Percentiles rank a stretch among this genome's conserved stretches.
phyloP scores from a whole-genome alignment of 768 basidiomycete species.

The Mycena kentingensis region DNA sequence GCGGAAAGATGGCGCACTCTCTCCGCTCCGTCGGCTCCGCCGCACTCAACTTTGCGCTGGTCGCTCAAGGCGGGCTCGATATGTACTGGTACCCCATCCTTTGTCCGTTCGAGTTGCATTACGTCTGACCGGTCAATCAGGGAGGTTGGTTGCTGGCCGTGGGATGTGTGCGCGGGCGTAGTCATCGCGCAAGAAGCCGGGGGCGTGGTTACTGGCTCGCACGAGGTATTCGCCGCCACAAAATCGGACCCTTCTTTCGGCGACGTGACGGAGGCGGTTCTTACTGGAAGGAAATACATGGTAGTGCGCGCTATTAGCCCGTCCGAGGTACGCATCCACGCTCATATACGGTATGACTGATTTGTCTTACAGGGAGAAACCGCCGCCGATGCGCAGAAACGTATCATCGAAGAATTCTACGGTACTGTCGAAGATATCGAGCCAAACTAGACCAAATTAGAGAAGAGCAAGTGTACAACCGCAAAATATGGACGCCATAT shows the following conservation, averaged over 20 bases:
- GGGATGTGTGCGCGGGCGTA: constrained; percentile 92
- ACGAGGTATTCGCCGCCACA: constrained; percentile 45
- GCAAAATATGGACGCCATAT: neutral
- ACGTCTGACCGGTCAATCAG: constrained; percentile 34
- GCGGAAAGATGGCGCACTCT: constrained; percentile 85
- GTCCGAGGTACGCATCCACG: constrained; percentile 42
- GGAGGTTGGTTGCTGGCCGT: constrained; percentile 83
- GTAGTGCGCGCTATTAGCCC: constrained; percentile 73
- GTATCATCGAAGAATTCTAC: constrained; percentile 86
- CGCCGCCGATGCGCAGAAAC: constrained; percentile 68
- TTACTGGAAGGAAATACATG: constrained; percentile 80
- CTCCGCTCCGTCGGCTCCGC: constrained; percentile 83
- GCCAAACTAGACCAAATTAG: constrained; percentile 38
- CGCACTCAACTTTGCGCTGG: constrained; percentile 78
- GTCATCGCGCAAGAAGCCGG: constrained; percentile 93
- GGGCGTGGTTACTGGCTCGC: constrained; percentile 72
- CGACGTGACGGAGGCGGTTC: constrained; percentile 66
- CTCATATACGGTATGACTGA: constrained; percentile 11
- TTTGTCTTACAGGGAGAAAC: constrained; percentile 51
- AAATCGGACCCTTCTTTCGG: constrained; percentile 46
- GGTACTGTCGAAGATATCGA: constrained; percentile 74
- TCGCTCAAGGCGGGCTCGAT: constrained; percentile 88
- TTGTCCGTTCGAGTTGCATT: neutral
- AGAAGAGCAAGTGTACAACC: neutral
- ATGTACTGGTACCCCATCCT: constrained; percentile 63